Base-by-base conservation (phyloP, 1,284 basidiomycete species). In the Xanthoconium separans region DNA sequence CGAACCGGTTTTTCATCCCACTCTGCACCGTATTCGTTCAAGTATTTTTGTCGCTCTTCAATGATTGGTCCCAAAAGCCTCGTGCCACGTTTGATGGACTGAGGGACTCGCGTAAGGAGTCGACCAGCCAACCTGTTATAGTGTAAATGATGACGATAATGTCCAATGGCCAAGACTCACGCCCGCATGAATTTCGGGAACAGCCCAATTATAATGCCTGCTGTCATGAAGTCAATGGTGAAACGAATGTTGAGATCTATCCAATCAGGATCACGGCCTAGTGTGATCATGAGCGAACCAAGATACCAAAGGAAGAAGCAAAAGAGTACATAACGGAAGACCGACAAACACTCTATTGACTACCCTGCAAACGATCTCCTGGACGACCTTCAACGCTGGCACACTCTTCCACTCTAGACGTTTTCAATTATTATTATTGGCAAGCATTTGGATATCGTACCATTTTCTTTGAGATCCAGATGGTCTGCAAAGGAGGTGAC, bases 211-310 rank as follows among this genome's bases (percentile, higher is more conserved):
- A 65, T 56, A 6, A 37, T 2, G 0, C 62, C 65, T 31, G 53
- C 63, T 44, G 61, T 65, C 6, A 70, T 30, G 9, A 76, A 59
- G 40, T 71, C 64, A 8, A 70, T 7, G 0, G 74, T 64, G 48
- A 66, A 73, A 6, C 58, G 50, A 4, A 73, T 66, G 47, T 67
- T 74, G 15, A 78, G 61, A n/a, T 34, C 15, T 8, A 16, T 34
- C 56, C 69, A 78, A 15, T 74, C 76, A 1, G 60, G 58, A 47
- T 80, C 54, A 29, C 74, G 67, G 58, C 79, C 79, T 80, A 41
- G 20, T 30, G 20, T 11, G 2, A 36, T 22, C 37, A 6, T 27
- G 22, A 22, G 22, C 27, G 27, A 34, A 36, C 24, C 47, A 20
- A 30, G 29, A n/a, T 41, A 31, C 12, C 15, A 34, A 16, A 6